Percentiles rank a stretch among this genome's conserved stretches.
Evolutionary conservation across 2,329 filamentous ascomycete genomes (phyloP).

Genomic region (Colletotrichum scovillei): DNA sequence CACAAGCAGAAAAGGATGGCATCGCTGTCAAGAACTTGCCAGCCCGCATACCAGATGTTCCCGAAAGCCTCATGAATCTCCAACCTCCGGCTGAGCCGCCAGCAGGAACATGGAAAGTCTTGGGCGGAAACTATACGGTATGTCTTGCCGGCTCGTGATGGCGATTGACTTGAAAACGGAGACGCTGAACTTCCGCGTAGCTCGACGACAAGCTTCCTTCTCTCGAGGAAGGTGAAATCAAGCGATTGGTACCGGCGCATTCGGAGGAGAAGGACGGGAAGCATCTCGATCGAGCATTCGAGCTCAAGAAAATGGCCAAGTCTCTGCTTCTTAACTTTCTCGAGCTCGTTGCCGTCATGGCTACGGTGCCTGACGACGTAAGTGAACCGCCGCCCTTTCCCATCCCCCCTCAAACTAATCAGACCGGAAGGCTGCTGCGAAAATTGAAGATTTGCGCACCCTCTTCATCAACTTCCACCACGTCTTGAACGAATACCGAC

Average conservation of each 20-base stretch:
- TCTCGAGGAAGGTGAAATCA: slow-evolving; percentile 77
- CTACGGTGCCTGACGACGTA: slow-evolving; percentile 70
- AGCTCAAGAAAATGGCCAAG: slow-evolving; percentile 83
- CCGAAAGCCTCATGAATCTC: slow-evolving; percentile 79
- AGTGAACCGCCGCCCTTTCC: slow-evolving; percentile 19
- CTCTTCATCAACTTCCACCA: slow-evolving; percentile 93
- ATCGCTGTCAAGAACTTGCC: slow-evolving; percentile 34
- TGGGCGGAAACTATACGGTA: slow-evolving; percentile 74
- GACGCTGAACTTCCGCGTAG: slow-evolving; percentile 43
- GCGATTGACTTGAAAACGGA: fast-evolving
- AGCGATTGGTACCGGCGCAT: slow-evolving; percentile 52
- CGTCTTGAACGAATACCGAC: slow-evolving; percentile 92
- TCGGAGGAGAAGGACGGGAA: slow-evolving; percentile 60
- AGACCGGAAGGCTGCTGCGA: slow-evolving; percentile 67
- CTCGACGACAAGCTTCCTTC: slow-evolving; percentile 72
- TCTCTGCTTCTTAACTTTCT: slow-evolving; percentile 90
- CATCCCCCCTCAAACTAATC: neutral
- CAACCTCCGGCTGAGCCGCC: slow-evolving; percentile 83
- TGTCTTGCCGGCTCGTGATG: neutral
- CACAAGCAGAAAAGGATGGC: slow-evolving; percentile 48
- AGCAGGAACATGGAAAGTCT: slow-evolving; percentile 78
- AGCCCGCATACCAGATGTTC: slow-evolving; percentile 61
- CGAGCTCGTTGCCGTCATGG: slow-evolving; percentile 80
- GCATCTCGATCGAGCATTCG: slow-evolving; percentile 71
- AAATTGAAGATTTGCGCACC: slow-evolving; percentile 82